Evolutionary conservation across 2,329 filamentous ascomycete genomes (phyloP), one percentile per base, ranked within the genome.

Genomic region (Botrytis tulipae): DNA sequence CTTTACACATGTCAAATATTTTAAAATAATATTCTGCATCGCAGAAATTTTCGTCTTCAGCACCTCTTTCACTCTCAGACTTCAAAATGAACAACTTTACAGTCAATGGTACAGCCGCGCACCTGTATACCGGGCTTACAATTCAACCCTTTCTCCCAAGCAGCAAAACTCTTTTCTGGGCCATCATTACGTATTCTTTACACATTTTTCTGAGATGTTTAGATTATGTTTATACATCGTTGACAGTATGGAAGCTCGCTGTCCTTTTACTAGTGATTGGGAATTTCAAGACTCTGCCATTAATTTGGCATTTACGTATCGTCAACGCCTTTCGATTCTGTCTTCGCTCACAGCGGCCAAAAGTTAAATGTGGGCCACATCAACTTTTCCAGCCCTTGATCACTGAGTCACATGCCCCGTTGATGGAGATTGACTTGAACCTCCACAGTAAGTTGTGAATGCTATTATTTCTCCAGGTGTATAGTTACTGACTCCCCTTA

Each of bases 401-500:
- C 63, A 89, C 89, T n/a, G 84, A 85, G 40, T 88, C 89, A 1
- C 86, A 87, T 77, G 87, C 90, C 18, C 87, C 89, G 0, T 82
- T 91, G 60, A 83, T 88, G 75, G 91, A 93, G 81, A 90, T 86
- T 77, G 92, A 93, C 81, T 92, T 92, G 84, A 93, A 93, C 82
- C 79, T 92, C 73, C 91, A 93, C 83, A 93, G 77, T 76, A 42
- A 71, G 75, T 72, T 48, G 6, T 18, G 6, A 6, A 18, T 3
- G 4, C 44, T 9, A 25, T 46, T 12, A n/a, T n/a, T n/a, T n/a
- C n/a, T 22, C 3, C 25, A 35, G n/a, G 7, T 14, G 25, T 37
- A 16, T n/a, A 29, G 8, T 59, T 66, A 29, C 71, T 68, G 16
- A 37, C 22, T 48, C 57, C 4, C 18, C n/a, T 32, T 40, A 77